Evolutionary conservation across 805 yeast species (phyloP), one percentile per base, ranked within the genome.

Genomic region (Metschnikowia baotianmanensis): DNA sequence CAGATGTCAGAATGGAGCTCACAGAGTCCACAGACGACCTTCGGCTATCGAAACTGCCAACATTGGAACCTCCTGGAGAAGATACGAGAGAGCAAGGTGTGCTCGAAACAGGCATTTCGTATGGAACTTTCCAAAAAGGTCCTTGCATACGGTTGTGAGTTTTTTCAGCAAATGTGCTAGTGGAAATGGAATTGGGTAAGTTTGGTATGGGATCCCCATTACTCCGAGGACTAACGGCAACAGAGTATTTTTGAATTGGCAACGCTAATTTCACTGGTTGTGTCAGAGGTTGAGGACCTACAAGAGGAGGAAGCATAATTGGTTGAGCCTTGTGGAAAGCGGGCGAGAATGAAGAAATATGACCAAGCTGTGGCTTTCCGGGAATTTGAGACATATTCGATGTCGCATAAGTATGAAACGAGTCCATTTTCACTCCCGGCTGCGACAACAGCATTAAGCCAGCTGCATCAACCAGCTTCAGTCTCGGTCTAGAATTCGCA

Each of bases 121-220:
- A 76, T 6, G 83, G 83, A 4, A 77, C 83, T 51, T 76, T 78
- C 83, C 83, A 78, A 57, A 78, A 76, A 8, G 74, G 75, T 8
- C 63, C 65, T 44, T 63, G 69, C 29, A 67, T 59, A 17, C 67
- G 66, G 5, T 69, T 59, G 8, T 28, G 34, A 11, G 26, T 9
- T 18, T 26, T 19, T 5, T 38, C 42, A 26, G 26, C 32, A 6
- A 12, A 11, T 6, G 6, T 13, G 16, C 12, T 13, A 18, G 22
- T 29, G 19, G 17, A 18, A 4, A 23, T 3, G 7, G 18, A 3
- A 18, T n/a, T 31, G 30, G 35, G 41, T n/a, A 37, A n/a, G n/a
- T 30, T 31, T 17, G 35, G 36, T 17, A 37, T 19, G 6, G 31
- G n/a, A 9, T 18, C 24, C 6, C 37, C 42, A n/a, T 20, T 19